Percentiles rank a stretch among this genome's conserved stretches.
These are phyloP conservation scores for Pichia manshurica DNA, from an alignment of 805 yeast genomes.

Conservation along the genomic window DNA sequence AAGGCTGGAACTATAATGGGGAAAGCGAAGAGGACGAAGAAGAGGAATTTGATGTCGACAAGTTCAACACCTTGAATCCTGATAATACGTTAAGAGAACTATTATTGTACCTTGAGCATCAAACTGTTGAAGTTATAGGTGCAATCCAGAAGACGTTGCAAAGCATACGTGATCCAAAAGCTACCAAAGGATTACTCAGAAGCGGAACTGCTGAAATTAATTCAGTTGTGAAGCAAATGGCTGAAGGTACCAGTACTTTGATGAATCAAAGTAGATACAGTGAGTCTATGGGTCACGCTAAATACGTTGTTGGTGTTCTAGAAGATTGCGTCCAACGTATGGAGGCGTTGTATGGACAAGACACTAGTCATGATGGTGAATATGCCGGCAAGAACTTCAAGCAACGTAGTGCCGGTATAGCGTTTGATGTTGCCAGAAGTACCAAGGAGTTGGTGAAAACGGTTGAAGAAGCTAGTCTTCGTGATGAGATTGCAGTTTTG, in stretches of 20 bases:
- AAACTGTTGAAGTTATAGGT: constrained; percentile 84
- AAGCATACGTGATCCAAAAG: constrained; percentile 70
- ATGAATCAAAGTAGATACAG: constrained; percentile 86
- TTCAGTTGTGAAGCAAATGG: constrained; percentile 76
- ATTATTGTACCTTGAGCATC: constrained; percentile 82
- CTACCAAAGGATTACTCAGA: constrained; percentile 69
- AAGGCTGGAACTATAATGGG: constrained; percentile 35
- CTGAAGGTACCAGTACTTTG: constrained; percentile 78
- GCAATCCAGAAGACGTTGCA: constrained; percentile 79
- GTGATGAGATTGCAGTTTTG: constrained; percentile 76
- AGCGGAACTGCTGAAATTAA: constrained; percentile 71
- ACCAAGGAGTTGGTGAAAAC: constrained; percentile 94
- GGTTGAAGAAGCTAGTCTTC: constrained; percentile 88
- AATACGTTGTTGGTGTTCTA: constrained; percentile 82
- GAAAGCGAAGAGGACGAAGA: constrained; percentile 19
- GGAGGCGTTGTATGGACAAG: constrained; percentile 55
- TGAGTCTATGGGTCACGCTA: constrained; percentile 82
- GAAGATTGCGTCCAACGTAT: constrained; percentile 82
- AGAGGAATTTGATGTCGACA: constrained; percentile 54
- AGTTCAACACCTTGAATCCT: constrained; percentile 78
- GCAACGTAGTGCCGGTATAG: constrained; percentile 92
- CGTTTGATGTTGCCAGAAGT: constrained; percentile 93
- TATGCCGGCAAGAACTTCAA: constrained; percentile 85
- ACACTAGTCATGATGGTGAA: constrained; percentile 43
- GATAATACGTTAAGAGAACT: constrained; percentile 84